Percentiles rank a stretch among this genome's conserved stretches.
phyloP scores from a whole-genome alignment of 805 yeast genomes.

The Candida nemodendra region DNA sequence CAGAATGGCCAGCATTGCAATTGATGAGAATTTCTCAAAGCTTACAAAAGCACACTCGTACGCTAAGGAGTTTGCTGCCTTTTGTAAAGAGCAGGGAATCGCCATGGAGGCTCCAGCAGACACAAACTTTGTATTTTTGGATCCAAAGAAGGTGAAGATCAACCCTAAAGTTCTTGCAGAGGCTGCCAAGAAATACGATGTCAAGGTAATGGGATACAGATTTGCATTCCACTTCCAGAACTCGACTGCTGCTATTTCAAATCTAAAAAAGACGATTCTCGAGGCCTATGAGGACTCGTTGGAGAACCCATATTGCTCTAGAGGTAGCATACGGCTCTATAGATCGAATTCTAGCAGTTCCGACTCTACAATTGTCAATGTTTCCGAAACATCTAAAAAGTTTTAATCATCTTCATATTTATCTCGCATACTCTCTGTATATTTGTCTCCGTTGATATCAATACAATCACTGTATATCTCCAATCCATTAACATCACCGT shows the following conservation, averaged over 20 bases:
- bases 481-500: too few relatives aligned
- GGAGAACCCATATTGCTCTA: constrained; percentile 47
- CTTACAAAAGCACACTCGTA: constrained; percentile 45
- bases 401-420: neutral
- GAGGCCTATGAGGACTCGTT: constrained; percentile 56
- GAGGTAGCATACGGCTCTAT: constrained; percentile 40
- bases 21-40: constrained; percentile 66
- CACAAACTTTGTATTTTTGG: constrained; percentile 78
- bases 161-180: constrained; percentile 50
- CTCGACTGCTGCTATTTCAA: constrained; percentile 50
- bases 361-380: constrained; percentile 17
- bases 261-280: constrained; percentile 51
- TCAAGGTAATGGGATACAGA: constrained; percentile 70
- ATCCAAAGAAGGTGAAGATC: constrained; percentile 51
- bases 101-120: constrained; percentile 68
- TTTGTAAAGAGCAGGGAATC: constrained; percentile 53
- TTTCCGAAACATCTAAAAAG: constrained; percentile 3
- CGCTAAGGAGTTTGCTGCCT: constrained; percentile 48
- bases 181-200: constrained; percentile 54
- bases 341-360: constrained; percentile 17
- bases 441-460: neutral
- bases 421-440: too few relatives aligned
- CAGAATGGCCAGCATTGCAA: constrained; percentile 71
- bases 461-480: too few relatives aligned
- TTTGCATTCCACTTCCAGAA: constrained; percentile 77